phyloP scores from a whole-genome alignment of 192 early-diverging fungal species.

The Lunasporangiospora selenospora region DNA sequence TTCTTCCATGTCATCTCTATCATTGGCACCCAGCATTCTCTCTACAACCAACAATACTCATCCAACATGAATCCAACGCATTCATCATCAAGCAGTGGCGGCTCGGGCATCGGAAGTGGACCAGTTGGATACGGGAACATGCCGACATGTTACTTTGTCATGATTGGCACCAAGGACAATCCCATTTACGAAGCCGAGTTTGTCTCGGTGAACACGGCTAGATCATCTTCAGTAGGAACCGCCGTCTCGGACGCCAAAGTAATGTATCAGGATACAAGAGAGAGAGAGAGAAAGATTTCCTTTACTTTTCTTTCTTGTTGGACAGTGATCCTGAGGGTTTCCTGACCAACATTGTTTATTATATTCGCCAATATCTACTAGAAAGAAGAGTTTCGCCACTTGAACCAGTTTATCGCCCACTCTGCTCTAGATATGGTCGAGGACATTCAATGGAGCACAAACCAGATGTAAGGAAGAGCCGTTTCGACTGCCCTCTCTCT shows the following conservation, averaged over 20 bases:
- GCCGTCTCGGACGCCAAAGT: conserved; percentile 46
- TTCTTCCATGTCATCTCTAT: no score
- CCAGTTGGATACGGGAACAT: conserved; percentile 16
- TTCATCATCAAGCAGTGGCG: conserved; percentile 41
- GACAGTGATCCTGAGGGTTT: no score
- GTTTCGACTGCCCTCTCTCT: background rate
- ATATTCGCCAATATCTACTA: conserved; percentile 10
- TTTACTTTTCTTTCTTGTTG: background rate
- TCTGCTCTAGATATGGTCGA: conserved; percentile 97
- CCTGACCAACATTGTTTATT: background rate
- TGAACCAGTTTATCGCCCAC: conserved; percentile 98
- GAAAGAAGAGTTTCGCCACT: conserved; percentile 84
- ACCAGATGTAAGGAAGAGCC: conserved; percentile 67
- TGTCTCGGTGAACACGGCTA: conserved; percentile 47
- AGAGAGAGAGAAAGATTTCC: background rate
- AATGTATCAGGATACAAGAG: conserved; percentile 1
- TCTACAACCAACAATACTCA: background rate
- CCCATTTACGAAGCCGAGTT: conserved; percentile 97
- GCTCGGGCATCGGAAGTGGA: conserved; percentile 43
- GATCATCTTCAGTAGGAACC: conserved; percentile 53
- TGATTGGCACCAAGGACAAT: conserved; percentile 94
- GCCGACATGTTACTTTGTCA: conserved; percentile 84
- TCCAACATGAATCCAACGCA: conserved; percentile 36
- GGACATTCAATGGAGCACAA: conserved; percentile 90
- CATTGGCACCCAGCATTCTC: background rate